phyloP scores from a whole-genome alignment of 2,329 filamentous ascomycete genomes.

The Alternaria infectoria region DNA sequence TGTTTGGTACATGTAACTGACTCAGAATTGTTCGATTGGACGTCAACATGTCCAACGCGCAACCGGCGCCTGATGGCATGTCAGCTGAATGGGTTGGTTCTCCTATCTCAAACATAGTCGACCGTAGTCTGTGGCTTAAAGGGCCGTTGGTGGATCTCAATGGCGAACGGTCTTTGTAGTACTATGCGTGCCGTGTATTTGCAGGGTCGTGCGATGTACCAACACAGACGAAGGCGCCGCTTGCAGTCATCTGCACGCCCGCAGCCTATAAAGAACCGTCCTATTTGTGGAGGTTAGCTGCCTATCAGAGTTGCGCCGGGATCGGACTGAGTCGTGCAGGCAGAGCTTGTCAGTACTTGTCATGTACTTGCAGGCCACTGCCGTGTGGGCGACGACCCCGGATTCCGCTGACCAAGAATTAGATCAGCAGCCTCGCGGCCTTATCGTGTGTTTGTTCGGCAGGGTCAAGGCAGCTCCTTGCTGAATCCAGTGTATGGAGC shows the following conservation, averaged over 20 bases:
- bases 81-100: background rate
- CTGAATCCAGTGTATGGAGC: slow-evolving; percentile 6
- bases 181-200: background rate
- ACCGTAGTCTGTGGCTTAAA: background rate
- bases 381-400: slow-evolving; percentile 15
- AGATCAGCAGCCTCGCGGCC: slow-evolving; percentile 21
- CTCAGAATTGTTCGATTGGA: background rate
- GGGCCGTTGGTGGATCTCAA: background rate
- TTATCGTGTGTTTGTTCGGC: slow-evolving; percentile 4
- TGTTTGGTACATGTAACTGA: background rate
- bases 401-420: slow-evolving; percentile 23
- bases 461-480: slow-evolving; percentile 8
- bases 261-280: background rate
- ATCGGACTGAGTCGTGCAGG: slow-evolving; percentile 10
- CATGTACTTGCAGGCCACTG: slow-evolving; percentile 12
- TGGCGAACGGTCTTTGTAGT: background rate
- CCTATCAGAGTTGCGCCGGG: background rate
- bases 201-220: background rate
- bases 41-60: background rate
- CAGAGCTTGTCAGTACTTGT: slow-evolving; percentile 8
- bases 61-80: background rate
- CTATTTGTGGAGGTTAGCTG: slow-evolving; percentile 7
- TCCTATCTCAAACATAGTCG: background rate
- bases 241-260: slow-evolving; percentile 12
- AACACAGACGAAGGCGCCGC: background rate